Evolutionary conservation across 139 green algal species (phyloP).

Genomic region (Trebouxia sp.): DNA sequence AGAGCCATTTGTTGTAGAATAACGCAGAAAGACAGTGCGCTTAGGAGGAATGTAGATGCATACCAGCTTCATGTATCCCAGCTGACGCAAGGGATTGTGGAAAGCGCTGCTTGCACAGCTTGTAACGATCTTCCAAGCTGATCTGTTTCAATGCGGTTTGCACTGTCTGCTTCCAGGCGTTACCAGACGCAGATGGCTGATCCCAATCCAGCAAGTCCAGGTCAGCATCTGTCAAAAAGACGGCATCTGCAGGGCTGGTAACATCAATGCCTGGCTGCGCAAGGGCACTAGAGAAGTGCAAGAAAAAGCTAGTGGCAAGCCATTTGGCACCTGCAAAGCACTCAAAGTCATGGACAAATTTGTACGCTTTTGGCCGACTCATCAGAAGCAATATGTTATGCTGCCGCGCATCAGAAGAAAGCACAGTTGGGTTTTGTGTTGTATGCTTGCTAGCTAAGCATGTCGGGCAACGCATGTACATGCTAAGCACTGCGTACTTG

Average conservation of each 20-base stretch:
- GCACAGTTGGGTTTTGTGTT: too few species aligned
- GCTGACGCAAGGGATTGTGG: neutral
- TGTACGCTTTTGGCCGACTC: neutral
- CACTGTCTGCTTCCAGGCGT: neutral
- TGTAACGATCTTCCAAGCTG: neutral
- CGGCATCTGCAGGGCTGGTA: slow-evolving; percentile 9
- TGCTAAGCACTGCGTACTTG: too few species aligned
- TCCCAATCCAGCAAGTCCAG: neutral
- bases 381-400: neutral
- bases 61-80: slow-evolving; percentile 5
- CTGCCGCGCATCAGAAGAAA: neutral
- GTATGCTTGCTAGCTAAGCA: too few species aligned
- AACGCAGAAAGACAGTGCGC: too few species aligned
- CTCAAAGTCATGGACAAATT: neutral
- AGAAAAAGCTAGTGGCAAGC: neutral
- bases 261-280: neutral
- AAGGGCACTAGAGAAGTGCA: neutral
- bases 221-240: neutral
- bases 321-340: neutral
- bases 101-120: neutral
- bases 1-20: neutral
- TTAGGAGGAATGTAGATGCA: too few species aligned
- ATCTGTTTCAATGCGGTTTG: neutral
- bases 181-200: neutral
- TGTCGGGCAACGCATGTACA: too few species aligned